Evolutionary conservation across 805 yeast genomes (phyloP).

Genomic region (Candida endomychidarum): DNA sequence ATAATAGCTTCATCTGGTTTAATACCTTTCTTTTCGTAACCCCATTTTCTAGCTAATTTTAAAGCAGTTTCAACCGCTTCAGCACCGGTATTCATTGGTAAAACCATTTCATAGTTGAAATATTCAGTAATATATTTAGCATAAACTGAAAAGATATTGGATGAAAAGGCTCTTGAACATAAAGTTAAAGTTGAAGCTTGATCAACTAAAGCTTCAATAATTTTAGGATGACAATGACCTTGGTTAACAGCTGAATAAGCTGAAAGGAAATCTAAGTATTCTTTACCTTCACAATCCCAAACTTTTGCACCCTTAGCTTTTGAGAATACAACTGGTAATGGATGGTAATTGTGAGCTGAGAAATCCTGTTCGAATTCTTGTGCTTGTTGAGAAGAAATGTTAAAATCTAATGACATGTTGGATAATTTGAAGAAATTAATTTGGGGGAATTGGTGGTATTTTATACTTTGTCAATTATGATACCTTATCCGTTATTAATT

Average conservation of each 20-base stretch:
- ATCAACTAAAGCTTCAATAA: slow-evolving; percentile 77
- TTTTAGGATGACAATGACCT: slow-evolving; percentile 97
- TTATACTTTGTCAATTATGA: background rate
- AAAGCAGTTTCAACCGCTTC: slow-evolving; percentile 97
- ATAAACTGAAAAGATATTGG: slow-evolving; percentile 80
- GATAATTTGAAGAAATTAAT: background rate
- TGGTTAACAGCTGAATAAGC: slow-evolving; percentile 98
- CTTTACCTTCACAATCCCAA: slow-evolving; percentile 98
- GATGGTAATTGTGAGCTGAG: slow-evolving; percentile 97
- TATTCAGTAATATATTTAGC: slow-evolving; percentile 87
- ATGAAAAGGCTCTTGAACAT: slow-evolving; percentile 90
- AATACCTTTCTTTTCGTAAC: slow-evolving; percentile 83
- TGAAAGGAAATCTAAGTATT: slow-evolving; percentile 86
- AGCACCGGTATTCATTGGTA: slow-evolving; percentile 99
- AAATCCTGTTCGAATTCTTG: slow-evolving; percentile 68
- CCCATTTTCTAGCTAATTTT: slow-evolving; percentile 97
- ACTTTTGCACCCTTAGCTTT: slow-evolving; percentile 89
- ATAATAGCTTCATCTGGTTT: slow-evolving; percentile 82
- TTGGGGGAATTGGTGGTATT: background rate
- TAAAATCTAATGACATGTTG: slow-evolving; percentile 5
- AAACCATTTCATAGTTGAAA: slow-evolving; percentile 86
- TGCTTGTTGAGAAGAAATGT: slow-evolving; percentile 64
- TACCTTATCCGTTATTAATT: slow-evolving; percentile 3
- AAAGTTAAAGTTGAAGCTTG: slow-evolving; percentile 85
- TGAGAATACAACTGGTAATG: slow-evolving; percentile 90